Evolutionary conservation across 176 grass and related monocot genomes (phyloP).

Genomic region (Oryza australiensis): DNA sequence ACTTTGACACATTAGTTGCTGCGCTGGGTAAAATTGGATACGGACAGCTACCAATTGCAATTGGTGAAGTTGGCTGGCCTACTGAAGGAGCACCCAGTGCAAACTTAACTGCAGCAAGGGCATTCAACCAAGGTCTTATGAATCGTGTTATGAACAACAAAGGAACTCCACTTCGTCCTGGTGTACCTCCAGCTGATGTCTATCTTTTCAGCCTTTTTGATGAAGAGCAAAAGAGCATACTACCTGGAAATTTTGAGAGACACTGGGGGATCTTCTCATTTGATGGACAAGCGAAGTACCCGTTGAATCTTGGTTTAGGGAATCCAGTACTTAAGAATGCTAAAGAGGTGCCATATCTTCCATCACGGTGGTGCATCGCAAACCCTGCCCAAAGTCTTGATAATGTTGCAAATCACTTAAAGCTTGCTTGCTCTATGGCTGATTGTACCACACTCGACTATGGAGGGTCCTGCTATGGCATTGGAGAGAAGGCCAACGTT

Average conservation of each 20-base stretch:
- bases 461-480: slow-evolving; percentile 82
- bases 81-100: slow-evolving; percentile 88
- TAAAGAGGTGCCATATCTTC: slow-evolving; percentile 78
- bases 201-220: slow-evolving; percentile 94
- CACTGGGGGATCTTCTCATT: slow-evolving; percentile 98
- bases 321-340: slow-evolving; percentile 72
- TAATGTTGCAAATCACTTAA: slow-evolving; percentile 63
- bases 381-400: slow-evolving; percentile 57
- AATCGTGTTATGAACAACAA: slow-evolving; percentile 72
- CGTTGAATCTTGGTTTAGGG: slow-evolving; percentile 74
- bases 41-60: slow-evolving; percentile 69
- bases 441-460: slow-evolving; percentile 83
- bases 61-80: slow-evolving; percentile 95
- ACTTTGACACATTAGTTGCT: slow-evolving; percentile 85
- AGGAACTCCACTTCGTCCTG: slow-evolving; percentile 81
- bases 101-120: slow-evolving; percentile 83
- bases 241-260: slow-evolving; percentile 89
- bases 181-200: slow-evolving; percentile 69
- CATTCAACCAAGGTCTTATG: slow-evolving; percentile 91
- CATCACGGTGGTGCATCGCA: slow-evolving; percentile 77
- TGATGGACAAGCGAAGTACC: slow-evolving; percentile 93
- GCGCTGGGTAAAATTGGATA: slow-evolving; percentile 85
- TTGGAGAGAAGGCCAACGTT: slow-evolving; percentile 77
- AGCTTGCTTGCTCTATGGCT: slow-evolving; percentile 70
- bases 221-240: slow-evolving; percentile 75